Conservation (phyloP, 306 rosid species). For the Prinsepia uniflora region DNA sequence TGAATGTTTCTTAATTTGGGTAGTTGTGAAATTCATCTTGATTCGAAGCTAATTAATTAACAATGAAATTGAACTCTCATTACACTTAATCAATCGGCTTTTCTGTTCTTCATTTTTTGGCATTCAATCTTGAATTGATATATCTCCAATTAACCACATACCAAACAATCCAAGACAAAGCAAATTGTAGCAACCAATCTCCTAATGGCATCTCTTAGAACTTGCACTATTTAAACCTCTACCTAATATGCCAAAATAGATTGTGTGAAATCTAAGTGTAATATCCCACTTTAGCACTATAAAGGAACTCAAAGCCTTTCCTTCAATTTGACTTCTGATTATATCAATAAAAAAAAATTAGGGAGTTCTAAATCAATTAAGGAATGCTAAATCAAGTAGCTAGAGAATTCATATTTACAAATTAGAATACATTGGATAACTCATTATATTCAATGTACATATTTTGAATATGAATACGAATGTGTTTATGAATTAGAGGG, state of each 20-base stretch:
- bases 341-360: not conserved
- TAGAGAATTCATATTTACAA: too few relatives aligned
- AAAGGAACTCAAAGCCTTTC: not conserved
- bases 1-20: not conserved
- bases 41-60: not conserved
- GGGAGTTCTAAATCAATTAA: too few relatives aligned
- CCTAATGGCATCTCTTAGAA: slow-evolving; percentile 2
- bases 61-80: not conserved
- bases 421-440: too few relatives aligned
- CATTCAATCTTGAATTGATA: not conserved
- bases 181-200: not conserved
- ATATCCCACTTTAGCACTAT: not conserved
- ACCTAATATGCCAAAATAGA: not conserved
- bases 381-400: not conserved
- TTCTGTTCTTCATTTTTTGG: not conserved
- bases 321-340: not conserved
- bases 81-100: not conserved
- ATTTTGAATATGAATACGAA: too few relatives aligned
- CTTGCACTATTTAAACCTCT: not conserved
- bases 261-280: not conserved
- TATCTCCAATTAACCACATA: not conserved
- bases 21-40: not conserved
- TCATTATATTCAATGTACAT: too few relatives aligned
- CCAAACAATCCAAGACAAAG: not conserved
- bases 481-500: too few relatives aligned